A percentile compares a stretch with the other conserved stretches of the same genome.
phyloP scores from a whole-genome alignment of 208 protist species.

The Endotrypanum monterogeii region DNA sequence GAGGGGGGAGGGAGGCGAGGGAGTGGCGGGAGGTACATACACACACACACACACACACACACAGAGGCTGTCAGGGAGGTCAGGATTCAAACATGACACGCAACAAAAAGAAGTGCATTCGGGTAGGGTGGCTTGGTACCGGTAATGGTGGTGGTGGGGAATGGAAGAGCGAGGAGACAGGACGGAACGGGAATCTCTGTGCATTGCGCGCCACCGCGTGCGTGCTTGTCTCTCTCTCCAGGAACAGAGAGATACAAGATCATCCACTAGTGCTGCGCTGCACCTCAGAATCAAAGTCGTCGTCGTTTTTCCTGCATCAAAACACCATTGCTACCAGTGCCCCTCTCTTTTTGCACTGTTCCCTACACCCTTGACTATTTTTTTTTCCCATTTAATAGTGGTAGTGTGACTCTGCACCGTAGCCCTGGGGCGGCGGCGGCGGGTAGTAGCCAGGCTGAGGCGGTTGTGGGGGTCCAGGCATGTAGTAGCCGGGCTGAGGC shows the following conservation, averaged over 20 bases:
- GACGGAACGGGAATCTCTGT: no score
- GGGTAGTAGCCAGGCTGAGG: constrained; percentile 21
- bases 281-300: not conserved
- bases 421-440: constrained; percentile 27
- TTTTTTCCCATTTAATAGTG: constrained; percentile 18
- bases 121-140: no score
- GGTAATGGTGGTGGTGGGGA: no score
- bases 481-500: constrained; percentile 5
- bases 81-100: no score
- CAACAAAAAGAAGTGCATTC: no score
- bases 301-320: not conserved
- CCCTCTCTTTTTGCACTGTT: not conserved
- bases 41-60: no score
- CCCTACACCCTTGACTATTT: not conserved
- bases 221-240: not conserved
- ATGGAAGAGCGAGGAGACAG: no score
- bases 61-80: no score
- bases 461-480: constrained; percentile 2
- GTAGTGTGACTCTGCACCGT: constrained; percentile 31
- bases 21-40: no score
- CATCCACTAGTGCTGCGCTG: not conserved
- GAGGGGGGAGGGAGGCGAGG: no score
- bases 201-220: not conserved
- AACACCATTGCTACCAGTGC: not conserved
- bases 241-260: not conserved